These are phyloP conservation scores for Populus ilicifolia DNA, from an alignment of 345 rosid species.

Conservation along the genomic window DNA sequence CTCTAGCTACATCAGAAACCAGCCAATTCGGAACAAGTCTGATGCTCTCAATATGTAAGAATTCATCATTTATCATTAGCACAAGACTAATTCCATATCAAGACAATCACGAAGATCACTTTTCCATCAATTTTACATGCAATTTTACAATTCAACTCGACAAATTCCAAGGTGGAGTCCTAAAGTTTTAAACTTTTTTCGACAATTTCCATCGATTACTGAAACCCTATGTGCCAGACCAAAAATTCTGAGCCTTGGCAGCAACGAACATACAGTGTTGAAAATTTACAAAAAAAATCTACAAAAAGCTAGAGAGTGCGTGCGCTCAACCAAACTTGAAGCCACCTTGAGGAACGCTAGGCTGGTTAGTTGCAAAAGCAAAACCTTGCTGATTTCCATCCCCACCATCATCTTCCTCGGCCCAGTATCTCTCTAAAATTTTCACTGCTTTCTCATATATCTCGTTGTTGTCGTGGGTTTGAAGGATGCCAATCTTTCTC, in stretches of 20 bases:
- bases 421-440: conserved; percentile 37
- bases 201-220: conserved; percentile 18
- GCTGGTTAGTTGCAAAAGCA: conserved; percentile 23
- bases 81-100: background rate
- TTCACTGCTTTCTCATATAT: conserved; percentile 36
- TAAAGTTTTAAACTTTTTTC: background rate
- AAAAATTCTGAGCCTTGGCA: conserved; percentile 42
- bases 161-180: conserved; percentile 11
- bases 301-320: background rate
- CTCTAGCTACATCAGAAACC: background rate
- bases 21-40: background rate
- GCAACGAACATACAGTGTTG: conserved; percentile 4
- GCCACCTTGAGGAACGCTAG: conserved; percentile 23
- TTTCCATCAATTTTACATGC: background rate
- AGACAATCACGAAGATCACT: background rate
- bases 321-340: conserved; percentile 24
- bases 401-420: conserved; percentile 28
- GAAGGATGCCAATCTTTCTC: conserved; percentile 34
- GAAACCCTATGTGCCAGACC: conserved; percentile 37
- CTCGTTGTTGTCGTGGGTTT: conserved; percentile 36
- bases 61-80: background rate
- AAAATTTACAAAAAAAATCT: background rate
- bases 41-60: background rate
- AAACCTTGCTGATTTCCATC: conserved; percentile 15
- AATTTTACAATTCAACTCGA: background rate